These are phyloP conservation scores for Parathielavia appendiculata DNA, from an alignment of 495 filamentous ascomycete genomes.

Conservation along the genomic window DNA sequence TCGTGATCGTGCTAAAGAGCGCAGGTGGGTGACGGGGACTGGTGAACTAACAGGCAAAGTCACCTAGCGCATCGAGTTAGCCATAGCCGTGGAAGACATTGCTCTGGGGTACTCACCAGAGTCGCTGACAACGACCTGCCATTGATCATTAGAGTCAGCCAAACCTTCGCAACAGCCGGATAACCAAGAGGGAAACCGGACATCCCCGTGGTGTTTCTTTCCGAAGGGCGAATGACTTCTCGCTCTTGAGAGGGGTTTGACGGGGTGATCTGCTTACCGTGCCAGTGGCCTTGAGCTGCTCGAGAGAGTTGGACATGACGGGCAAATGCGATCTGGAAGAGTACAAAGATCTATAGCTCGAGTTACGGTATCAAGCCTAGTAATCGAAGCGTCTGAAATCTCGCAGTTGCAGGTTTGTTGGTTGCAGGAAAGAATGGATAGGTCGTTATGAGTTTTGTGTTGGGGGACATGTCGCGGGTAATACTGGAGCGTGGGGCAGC, in stretches of 20 bases:
- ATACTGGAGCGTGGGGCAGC: slow-evolving; percentile 10
- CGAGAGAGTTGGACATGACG: slow-evolving; percentile 80
- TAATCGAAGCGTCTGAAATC: slow-evolving; percentile 1
- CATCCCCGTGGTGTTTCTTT: neutral
- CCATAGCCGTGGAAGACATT: neutral
- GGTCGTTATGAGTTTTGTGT: slow-evolving; percentile 3
- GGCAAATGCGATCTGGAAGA: slow-evolving; percentile 7
- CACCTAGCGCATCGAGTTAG: slow-evolving; percentile 29
- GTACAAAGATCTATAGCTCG: slow-evolving; percentile 1
- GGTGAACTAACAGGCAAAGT: slow-evolving; percentile 65
- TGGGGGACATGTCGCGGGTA: slow-evolving; percentile 9
- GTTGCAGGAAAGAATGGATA: neutral
- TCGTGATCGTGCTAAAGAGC: neutral
- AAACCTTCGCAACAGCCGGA: neutral
- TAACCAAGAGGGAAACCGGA: neutral
- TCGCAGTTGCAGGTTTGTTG: neutral
- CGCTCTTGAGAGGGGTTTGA: slow-evolving; percentile 30
- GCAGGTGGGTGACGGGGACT: neutral
- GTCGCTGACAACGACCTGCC: slow-evolving; percentile 87
- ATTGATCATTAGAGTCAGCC: slow-evolving; percentile 28
- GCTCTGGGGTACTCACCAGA: slow-evolving; percentile 52
- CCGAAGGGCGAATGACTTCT: neutral
- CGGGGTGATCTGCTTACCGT: slow-evolving; percentile 63
- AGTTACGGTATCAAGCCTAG: slow-evolving; percentile 5
- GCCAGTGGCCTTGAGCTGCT: slow-evolving; percentile 93